Conservation (phyloP, 2,329 filamentous ascomycete species). For the Alternaria incomplexa region DNA sequence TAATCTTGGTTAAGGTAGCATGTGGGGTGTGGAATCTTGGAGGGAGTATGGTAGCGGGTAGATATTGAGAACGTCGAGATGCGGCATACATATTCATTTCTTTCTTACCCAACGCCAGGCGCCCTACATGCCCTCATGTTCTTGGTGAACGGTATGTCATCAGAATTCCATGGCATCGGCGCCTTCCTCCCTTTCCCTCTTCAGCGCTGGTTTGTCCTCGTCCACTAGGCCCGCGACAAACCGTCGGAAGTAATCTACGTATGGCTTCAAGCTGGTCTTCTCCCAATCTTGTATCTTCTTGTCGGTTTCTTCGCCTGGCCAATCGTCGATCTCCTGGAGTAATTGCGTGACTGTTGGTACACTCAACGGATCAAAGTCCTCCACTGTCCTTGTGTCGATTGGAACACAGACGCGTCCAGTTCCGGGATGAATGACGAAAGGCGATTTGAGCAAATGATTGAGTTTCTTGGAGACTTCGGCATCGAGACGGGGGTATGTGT, state of each 20-base stretch:
- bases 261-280: slow-evolving; percentile 93
- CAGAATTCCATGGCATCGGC: slow-evolving; percentile 70
- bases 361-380: slow-evolving; percentile 82
- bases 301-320: slow-evolving; percentile 59
- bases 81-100: background rate
- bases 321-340: slow-evolving; percentile 84
- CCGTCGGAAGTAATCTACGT: slow-evolving; percentile 84
- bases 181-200: slow-evolving; percentile 63
- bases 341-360: slow-evolving; percentile 91
- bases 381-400: slow-evolving; percentile 76
- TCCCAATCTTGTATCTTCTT: slow-evolving; percentile 82
- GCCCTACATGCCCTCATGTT: background rate
- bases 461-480: slow-evolving; percentile 97
- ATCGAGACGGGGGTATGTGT: slow-evolving; percentile 96
- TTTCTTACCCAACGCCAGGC: background rate
- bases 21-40: background rate
- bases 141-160: slow-evolving; percentile 17
- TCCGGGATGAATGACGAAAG: slow-evolving; percentile 94
- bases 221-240: slow-evolving; percentile 82
- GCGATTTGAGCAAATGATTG: slow-evolving; percentile 96
- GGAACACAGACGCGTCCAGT: slow-evolving; percentile 95
- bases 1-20: background rate
- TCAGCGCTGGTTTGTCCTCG: slow-evolving; percentile 63
- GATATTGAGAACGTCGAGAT: no score
- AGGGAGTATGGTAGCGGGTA: background rate